Base-by-base conservation (phyloP, 306 rosid genomes). In the Fagus sylvatica region DNA sequence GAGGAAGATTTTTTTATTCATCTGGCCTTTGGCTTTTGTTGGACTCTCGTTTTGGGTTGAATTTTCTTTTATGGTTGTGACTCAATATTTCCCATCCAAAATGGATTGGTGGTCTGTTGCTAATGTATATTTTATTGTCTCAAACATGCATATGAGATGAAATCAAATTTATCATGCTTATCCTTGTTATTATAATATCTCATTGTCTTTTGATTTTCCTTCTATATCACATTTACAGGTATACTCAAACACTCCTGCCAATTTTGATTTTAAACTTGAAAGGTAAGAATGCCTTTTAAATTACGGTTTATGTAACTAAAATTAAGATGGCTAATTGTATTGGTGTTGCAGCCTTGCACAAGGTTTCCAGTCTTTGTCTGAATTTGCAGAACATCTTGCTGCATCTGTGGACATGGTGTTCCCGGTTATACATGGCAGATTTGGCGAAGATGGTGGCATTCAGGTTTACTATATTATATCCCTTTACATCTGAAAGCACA, bases 281-380 rank as follows among this genome's bases (percentile, higher is more conserved):
- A 70, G n/a, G n/a, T n/a, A n/a, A n/a, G n/a, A n/a, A n/a, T n/a
- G 78, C 48, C 19, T 54, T 74, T 72, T 60, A 34, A 64, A 60
- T 34, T 73, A 54, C 17, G 65, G 56, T n/a, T 30, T 70, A 17
- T 73, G 73, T 51, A 67, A 2, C 60, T 74, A 46, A 53, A 71
- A 53, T 49, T 57, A 74, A 66, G 79, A 67, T 59, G 69, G 46
- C 5, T 71, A 36, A 82, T 48, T 84, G 53, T 87, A 10, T 43
- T 22, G 76, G 79, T 79, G 72, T 49, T 88, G 85, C 85, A 92
- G 98, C 88, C 96, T 94, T 80, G 98, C 97, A 79, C 94, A 88
- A 83, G 83, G 94, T 80, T 94, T 92, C n/a, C 84, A 19, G 81
- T 90, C 90, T 72, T 87, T 89, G 84, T 76, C 86, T 46, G 89